Conservation (phyloP, 2,329 filamentous ascomycete genomes). For the Sporothrix inflata region DNA sequence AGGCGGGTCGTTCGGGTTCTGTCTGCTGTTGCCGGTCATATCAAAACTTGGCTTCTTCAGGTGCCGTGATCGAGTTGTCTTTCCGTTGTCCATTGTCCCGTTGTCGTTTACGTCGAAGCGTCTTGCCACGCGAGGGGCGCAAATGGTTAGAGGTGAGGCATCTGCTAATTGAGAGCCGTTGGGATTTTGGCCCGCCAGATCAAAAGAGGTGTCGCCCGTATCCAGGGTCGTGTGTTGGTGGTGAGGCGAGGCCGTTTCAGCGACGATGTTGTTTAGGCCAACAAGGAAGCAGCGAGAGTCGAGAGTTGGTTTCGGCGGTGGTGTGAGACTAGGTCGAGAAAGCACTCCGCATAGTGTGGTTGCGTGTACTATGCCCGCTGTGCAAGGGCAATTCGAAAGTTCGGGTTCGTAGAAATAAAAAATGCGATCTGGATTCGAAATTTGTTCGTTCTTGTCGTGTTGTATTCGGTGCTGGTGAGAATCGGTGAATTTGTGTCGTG, state of each 20-base stretch:
- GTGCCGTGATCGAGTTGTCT: not conserved
- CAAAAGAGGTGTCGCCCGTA: not conserved
- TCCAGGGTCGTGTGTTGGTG: not conserved
- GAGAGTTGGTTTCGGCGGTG: not conserved
- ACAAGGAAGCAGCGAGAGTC: not conserved
- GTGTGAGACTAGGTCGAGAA: not conserved
- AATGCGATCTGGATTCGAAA: not conserved
- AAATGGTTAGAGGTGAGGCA: constrained; percentile 14
- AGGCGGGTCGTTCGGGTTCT: not conserved
- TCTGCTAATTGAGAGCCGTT: not conserved
- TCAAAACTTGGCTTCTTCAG: not conserved
- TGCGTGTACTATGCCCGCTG: not conserved
- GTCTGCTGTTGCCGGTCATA: not conserved
- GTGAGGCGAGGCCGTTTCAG: not conserved
- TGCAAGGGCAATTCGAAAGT: not conserved
- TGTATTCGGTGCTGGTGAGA: not conserved
- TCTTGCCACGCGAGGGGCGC: constrained; percentile 26
- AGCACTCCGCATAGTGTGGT: not conserved
- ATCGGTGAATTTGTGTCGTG: not conserved
- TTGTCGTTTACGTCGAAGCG: constrained; percentile 22
- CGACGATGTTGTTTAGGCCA: not conserved
- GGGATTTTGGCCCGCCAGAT: not conserved
- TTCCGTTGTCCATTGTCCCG: not conserved
- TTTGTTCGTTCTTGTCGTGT: not conserved
- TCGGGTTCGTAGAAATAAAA: not conserved